Base-by-base conservation (phyloP, 1,284 basidiomycete species). In the Apiotrichum laibachii region DNA sequence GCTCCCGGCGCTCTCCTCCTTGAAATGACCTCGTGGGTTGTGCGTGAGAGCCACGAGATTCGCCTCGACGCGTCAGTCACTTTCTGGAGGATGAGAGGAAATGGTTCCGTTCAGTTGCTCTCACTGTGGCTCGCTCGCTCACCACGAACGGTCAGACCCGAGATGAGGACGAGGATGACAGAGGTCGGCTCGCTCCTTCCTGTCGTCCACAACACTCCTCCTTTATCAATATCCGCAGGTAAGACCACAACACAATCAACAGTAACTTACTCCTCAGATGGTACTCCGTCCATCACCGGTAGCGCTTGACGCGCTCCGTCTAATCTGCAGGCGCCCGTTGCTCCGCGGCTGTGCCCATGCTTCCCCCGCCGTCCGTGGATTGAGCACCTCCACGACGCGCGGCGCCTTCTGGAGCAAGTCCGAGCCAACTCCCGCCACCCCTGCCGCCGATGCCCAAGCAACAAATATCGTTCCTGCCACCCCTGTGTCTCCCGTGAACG, bases 251-350 rank as follows among this genome's bases (percentile, higher is more conserved):
- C 4, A 7, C 3, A 31, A 31, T 3, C 26, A 31, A 7, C 26
- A 37, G 37, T 2, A 4, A 15, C 55, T 50, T 21, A 53, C 45
- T 9, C 12, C 12, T 9, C 31, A 55, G 53, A 63, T 63, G 62
- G 53, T 59, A 21, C 56, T 63, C 54, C 59, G 59, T 51, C 58
- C 58, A 26, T 39, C 57, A 15, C 61, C 46, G 50, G 57, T 55
- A 42, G 62, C 56, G 50, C 59, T 59, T 18, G 56, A 58, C 53
- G 33, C 50, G 19, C 34, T 60, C 50, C 59, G 59, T 26, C 50
- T 52, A 19, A 39, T 61, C 21, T 50, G 39, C 56, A 48, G 56
- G 53, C 59, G 47, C 7, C 42, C 47, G 46, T 35, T 55, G 48
- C n/a, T 19, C 10, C 40, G 21, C 8, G 49, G 49, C 35, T 50